Conservation (phyloP, 441 rosid genomes). For the Adansonia gregorii region DNA sequence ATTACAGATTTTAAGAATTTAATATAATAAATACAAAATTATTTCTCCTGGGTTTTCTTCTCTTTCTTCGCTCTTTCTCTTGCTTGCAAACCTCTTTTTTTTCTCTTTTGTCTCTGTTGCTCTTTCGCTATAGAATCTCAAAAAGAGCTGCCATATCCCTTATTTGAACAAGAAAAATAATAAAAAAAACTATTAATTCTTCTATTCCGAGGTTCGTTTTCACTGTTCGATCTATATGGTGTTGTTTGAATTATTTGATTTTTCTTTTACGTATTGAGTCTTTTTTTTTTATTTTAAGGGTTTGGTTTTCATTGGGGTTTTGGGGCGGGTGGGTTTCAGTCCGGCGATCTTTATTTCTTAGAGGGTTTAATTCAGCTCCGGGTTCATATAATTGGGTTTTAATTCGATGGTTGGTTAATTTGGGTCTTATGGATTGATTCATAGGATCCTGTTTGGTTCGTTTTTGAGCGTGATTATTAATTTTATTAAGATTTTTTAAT, state of each 20-base stretch:
- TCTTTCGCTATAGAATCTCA: conserved; percentile 44
- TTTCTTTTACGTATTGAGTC: not conserved
- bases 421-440: conserved; percentile 1
- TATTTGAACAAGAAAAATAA: conserved; percentile 8
- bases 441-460: conserved; percentile 20
- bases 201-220: conserved; percentile 46
- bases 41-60: conserved; percentile 19
- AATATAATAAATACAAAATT: conserved; percentile 20
- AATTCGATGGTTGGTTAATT: conserved; percentile 6
- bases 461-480: conserved; percentile 16
- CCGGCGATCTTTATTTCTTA: conserved; percentile 33
- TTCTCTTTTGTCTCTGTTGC: conserved; percentile 33
- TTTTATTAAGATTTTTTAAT: conserved; percentile 13
- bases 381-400: conserved; percentile 35
- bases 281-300: conserved; percentile 31
- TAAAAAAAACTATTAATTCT: conserved; percentile 24
- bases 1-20: not conserved
- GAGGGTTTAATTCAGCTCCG: conserved; percentile 28
- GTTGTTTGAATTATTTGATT: conserved; percentile 1
- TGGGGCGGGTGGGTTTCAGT: conserved; percentile 35
- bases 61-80: conserved; percentile 28
- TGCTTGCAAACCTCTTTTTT: conserved; percentile 38
- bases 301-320: conserved; percentile 48
- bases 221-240: conserved; percentile 45
- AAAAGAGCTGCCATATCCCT: conserved; percentile 37